Evolutionary conservation across 2,329 filamentous ascomycete species (phyloP).

Genomic region (Claviceps humidiphila): DNA sequence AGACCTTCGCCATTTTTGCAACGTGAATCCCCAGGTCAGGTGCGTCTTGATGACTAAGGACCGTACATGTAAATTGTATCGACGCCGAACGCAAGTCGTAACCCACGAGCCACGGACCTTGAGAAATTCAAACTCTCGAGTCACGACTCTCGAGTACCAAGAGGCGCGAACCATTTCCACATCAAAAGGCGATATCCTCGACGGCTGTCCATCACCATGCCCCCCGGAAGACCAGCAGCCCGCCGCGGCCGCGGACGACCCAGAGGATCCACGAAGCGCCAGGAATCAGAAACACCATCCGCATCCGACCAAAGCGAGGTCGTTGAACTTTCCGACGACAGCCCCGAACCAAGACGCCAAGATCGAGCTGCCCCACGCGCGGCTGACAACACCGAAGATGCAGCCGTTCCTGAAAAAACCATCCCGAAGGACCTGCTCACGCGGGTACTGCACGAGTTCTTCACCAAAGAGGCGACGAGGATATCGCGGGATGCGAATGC

Average conservation of each 20-base stretch:
- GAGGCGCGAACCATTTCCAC: not conserved
- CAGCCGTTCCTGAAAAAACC: constrained; percentile 25
- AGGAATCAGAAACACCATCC: constrained; percentile 11
- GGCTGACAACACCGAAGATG: constrained; percentile 14
- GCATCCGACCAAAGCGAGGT: constrained; percentile 20
- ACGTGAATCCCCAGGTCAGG: not conserved
- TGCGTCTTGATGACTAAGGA: constrained; percentile 5
- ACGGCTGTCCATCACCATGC: constrained; percentile 21
- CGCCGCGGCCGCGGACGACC: constrained; percentile 23
- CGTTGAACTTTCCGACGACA: constrained; percentile 20
- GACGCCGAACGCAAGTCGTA: not conserved
- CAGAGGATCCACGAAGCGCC: constrained; percentile 14
- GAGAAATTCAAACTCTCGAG: not conserved
- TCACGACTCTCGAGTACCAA: not conserved
- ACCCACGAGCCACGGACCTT: not conserved
- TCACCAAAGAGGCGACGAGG: constrained; percentile 56
- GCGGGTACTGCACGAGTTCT: constrained; percentile 66
- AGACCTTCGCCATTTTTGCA: no score
- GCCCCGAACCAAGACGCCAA: constrained; percentile 11
- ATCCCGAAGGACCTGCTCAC: constrained; percentile 67
- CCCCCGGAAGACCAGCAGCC: constrained; percentile 26
- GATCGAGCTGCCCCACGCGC: constrained; percentile 6
- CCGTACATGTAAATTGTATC: not conserved
- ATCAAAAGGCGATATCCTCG: not conserved
- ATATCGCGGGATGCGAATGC: constrained; percentile 66